Base-by-base conservation (phyloP, 2,329 filamentous ascomycete species). In the Fusarium odoratissimum region DNA sequence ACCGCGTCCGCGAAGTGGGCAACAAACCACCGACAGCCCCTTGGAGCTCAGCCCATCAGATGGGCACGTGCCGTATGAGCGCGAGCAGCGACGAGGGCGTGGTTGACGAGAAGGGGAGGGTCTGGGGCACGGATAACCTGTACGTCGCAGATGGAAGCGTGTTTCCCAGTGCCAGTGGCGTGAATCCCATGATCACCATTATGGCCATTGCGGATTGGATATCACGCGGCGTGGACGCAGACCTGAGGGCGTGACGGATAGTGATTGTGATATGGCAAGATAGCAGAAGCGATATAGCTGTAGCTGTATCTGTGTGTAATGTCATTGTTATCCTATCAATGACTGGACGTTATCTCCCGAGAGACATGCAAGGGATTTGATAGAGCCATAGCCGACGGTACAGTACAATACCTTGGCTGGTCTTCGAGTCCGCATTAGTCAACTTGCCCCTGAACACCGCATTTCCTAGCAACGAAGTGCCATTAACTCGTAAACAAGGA, bases 101-200 rank as follows among this genome's bases (percentile, higher is more conserved):
- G 17, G 90, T 92, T 5, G 88, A 91, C 76, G 79, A 83, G 7
- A 82, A 80, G 67, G 90, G 90, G 5, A 84, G 80, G 69, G 89
- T 94, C 11, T 95, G 92, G 91, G 92, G 88, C 2, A 86, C 84
- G 1, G 83, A 90, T 75, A 88, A 87, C 1, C 77, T 95, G 75
- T 94, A 90, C 78, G 89, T 95, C 23, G 89, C 91, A 14, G 93
- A 95, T 80, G 90, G 92, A 48, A 94, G 91, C 79, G 90, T 94
- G 16, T 92, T 95, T 69, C 93, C 92, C 2, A 91, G 88, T 63
- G 92, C 92, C 16, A 93, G 90, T 78, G 93, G 93, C 3, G 92
- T 95, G 35, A 95, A 95, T 79, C 93, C 93, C 17, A 95, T 95
- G 93, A 84, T 95, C 46, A 94, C 92, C 17, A 87, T 85, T 64